phyloP scores from a whole-genome alignment of 208 protist species.

The Acanthamoeba triangularis region DNA sequence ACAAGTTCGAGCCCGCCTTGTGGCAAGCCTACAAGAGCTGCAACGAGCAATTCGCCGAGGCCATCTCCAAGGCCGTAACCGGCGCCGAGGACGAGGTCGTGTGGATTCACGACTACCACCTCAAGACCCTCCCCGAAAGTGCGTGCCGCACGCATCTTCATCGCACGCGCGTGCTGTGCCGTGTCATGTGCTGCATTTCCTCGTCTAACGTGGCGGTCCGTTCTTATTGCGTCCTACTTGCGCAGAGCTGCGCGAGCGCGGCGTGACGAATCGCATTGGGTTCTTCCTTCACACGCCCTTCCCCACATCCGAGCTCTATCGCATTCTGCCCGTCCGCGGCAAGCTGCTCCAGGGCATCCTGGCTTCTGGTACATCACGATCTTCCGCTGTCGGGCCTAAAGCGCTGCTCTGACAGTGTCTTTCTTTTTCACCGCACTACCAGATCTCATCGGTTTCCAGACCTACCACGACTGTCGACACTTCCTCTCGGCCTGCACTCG shows the following conservation, averaged over 20 bases:
- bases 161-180: neutral
- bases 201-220: too few species aligned
- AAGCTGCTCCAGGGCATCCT: slow-evolving; percentile 90
- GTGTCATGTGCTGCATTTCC: neutral
- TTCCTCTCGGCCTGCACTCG: slow-evolving; percentile 87
- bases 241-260: slow-evolving; percentile 22
- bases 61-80: neutral
- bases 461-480: slow-evolving; percentile 89
- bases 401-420: too few species aligned
- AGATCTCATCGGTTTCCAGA: slow-evolving; percentile 89
- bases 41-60: slow-evolving; percentile 69
- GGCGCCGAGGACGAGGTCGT: slow-evolving; percentile 52
- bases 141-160: neutral
- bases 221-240: neutral
- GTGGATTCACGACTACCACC: slow-evolving; percentile 76
- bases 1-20: slow-evolving; percentile 19
- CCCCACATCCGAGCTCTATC: slow-evolving; percentile 89
- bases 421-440: neutral
- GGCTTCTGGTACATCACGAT: neutral
- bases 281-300: slow-evolving; percentile 93
- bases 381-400: too few species aligned
- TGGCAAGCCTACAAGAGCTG: slow-evolving; percentile 71
- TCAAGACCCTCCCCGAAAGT: slow-evolving; percentile 57
- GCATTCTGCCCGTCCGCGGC: slow-evolving; percentile 85
- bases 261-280: slow-evolving; percentile 58